These are phyloP conservation scores for Phytophthora agathidicida DNA, from an alignment of 352 stramenopile genomes.

Conservation along the genomic window DNA sequence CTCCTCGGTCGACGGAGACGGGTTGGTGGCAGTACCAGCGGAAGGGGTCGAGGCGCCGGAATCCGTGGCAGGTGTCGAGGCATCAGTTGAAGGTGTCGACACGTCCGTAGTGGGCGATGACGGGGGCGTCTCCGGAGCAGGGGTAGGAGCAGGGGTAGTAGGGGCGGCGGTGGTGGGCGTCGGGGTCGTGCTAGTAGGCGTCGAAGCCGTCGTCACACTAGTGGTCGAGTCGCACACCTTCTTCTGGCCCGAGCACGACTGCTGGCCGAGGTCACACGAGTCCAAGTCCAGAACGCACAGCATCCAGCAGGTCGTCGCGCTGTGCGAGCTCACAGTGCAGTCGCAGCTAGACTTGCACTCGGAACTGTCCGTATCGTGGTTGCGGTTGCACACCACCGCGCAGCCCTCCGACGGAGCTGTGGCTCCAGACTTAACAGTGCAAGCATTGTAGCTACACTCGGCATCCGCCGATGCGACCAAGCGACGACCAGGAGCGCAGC, in stretches of 20 bases:
- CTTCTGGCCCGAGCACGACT: slow-evolving; percentile 47
- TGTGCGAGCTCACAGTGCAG: slow-evolving; percentile 30
- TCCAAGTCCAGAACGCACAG: slow-evolving; percentile 56
- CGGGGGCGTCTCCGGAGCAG: slow-evolving; percentile 2
- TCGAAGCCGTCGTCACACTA: slow-evolving; percentile 3
- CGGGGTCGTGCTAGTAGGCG: slow-evolving; percentile 2
- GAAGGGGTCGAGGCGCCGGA: slow-evolving; percentile 2
- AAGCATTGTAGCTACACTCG: slow-evolving; percentile 39
- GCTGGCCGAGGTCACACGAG: slow-evolving; percentile 26
- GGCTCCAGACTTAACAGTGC: slow-evolving; percentile 32
- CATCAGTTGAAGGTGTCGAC: slow-evolving; percentile 7
- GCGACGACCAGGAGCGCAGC: slow-evolving; percentile 45
- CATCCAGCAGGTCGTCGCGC: slow-evolving; percentile 55
- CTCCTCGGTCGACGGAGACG: slow-evolving; percentile 4
- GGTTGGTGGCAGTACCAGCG: background rate
- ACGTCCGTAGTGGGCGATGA: background rate
- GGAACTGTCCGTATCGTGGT: slow-evolving; percentile 27
- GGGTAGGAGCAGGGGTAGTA: background rate
- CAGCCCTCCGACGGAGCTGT: slow-evolving; percentile 36
- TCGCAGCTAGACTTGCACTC: slow-evolving; percentile 33
- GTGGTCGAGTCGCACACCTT: slow-evolving; percentile 36
- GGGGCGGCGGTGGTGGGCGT: slow-evolving; percentile 18
- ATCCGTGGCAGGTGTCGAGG: slow-evolving; percentile 8
- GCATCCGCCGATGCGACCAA: slow-evolving; percentile 39
- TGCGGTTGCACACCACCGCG: slow-evolving; percentile 47